Evolutionary conservation across 352 stramenopile species (phyloP), one percentile per base, ranked within the genome.

Genomic region (Pythium dissotocum): DNA sequence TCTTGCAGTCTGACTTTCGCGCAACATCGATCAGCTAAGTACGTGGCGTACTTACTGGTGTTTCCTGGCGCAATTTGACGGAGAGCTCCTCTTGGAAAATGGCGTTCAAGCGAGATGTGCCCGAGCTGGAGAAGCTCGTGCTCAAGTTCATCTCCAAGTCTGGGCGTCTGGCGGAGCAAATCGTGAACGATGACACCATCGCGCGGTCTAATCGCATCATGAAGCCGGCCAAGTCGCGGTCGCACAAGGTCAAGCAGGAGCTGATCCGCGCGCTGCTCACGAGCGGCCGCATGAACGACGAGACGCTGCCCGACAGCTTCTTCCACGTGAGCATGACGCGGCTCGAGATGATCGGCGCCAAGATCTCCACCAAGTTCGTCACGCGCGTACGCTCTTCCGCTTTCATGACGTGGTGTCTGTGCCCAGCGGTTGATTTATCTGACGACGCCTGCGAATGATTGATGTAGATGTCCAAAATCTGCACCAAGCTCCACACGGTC

Each of bases 121-220:
- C 77, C 60, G 62, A 78, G 73, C 83, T 96, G 58, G 87, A 95
- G 58, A 85, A 91, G 73, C 77, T 95, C 74, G 83, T 96, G 81
- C 80, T 96, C 76, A 96, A 96, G 83, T 92, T 84, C 70, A 87
- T 96, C 65, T 80, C 87, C 81, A 96, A 96, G 84, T 83, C 87
- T 24, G 85, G 77, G 59, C 77, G 86, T 12, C 74, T 89, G 42
- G 67, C 80, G 55, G 69, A 77, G 32, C 42, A 79, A 33, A 93
- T 95, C 57, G 68, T 96, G 30, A 96, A 88, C 62, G 82, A 93
- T 32, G 63, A 72, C 28, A 89, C 83, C 30, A 58, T 96, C 52
- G 79, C 76, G 66, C 77, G 83, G 53, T 76, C 81, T 44, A 85
- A 96, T 62, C 80, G 82, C 59, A 93, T 96, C 62, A 65, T 66